Percentiles rank a stretch among this genome's conserved stretches.
Evolutionary conservation across 371 early-diverging fungal species (phyloP).

Genomic region (Mortierella sp.): DNA sequence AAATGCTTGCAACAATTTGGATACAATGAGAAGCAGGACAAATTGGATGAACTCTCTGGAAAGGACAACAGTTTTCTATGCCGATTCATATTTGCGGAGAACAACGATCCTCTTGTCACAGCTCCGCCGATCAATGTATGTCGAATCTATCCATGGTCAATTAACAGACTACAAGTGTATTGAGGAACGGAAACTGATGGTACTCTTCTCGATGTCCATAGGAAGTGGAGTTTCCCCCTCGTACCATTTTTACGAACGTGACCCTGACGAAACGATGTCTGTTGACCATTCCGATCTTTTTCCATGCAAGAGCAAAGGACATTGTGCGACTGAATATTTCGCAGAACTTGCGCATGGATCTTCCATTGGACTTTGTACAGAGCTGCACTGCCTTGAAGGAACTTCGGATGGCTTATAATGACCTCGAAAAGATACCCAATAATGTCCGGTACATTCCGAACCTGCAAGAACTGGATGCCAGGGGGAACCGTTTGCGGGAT

Average conservation of each 20-base stretch:
- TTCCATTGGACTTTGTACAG: constrained; percentile 81
- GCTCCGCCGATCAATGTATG: constrained; percentile 17
- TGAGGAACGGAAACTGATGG: not conserved
- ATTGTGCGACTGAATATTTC: constrained; percentile 77
- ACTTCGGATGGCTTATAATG: constrained; percentile 75
- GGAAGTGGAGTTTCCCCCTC: constrained; percentile 28
- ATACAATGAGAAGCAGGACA: constrained; percentile 78
- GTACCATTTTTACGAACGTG: constrained; percentile 58
- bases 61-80: constrained; percentile 88
- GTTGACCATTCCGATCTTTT: constrained; percentile 75
- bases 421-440: constrained; percentile 66
- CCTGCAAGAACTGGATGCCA: constrained; percentile 77
- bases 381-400: constrained; percentile 70
- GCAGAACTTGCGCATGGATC: constrained; percentile 72
- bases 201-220: not conserved
- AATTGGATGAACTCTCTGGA: constrained; percentile 79
- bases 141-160: not conserved
- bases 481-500: constrained; percentile 76
- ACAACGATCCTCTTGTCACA: constrained; percentile 59
- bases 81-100: constrained; percentile 81
- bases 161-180: no score
- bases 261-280: constrained; percentile 73
- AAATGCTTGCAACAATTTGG: constrained; percentile 78
- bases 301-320: constrained; percentile 70
- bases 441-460: constrained; percentile 66